Base-by-base conservation (phyloP, 495 filamentous ascomycete genomes). In the Paragyromitra xinjiangensis region DNA sequence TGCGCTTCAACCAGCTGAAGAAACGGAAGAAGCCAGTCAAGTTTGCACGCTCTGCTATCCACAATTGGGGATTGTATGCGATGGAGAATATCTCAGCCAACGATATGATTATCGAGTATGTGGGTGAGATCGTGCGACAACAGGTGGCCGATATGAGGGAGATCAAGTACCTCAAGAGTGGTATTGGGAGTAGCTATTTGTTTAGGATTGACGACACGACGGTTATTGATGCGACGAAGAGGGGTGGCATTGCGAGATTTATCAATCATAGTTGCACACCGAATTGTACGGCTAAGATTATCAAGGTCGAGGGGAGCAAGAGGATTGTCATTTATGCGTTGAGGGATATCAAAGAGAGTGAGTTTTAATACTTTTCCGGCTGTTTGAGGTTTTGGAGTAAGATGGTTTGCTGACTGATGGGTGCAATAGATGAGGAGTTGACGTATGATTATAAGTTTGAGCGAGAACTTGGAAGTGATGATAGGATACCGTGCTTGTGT, bases 361-460 rank as follows among this genome's bases (percentile, higher is more conserved):
- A 87, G 94, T 90, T 77, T 50, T 16, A 51, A 19, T 37, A 29
- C n/a, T 55, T 29, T 45, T 42, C 4, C 26, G 12, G 26, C 64
- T 8, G 6, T 62, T 9, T n/a, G 39, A 22, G 26, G 59, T 29
- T 61, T 22, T 1, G 9, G 19, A 67, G 3, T 50, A 40, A 45
- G 50, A 37, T 50, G 53, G 55, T 44, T 59, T 83, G 79, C 87
- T 91, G 84, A 91, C 86, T 64, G 37, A 73, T 73, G 11, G 64
- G 40, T 56, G 77, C 2, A 24, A 81, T 83, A 99, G 95, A 98
- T 82, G 95, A 99, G 85, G 95, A 99, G 84, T 89, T 99, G 75
- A 99, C 95, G 3, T 99, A 99, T 87, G 95, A 99, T 86, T 99
- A 99, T 88, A 99, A 99, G 85, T 99, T 99, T 84, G 95, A 99